Evolutionary conservation across 768 basidiomycete species (phyloP), one percentile per base, ranked within the genome.

Genomic region (Lenzites betulinus): DNA sequence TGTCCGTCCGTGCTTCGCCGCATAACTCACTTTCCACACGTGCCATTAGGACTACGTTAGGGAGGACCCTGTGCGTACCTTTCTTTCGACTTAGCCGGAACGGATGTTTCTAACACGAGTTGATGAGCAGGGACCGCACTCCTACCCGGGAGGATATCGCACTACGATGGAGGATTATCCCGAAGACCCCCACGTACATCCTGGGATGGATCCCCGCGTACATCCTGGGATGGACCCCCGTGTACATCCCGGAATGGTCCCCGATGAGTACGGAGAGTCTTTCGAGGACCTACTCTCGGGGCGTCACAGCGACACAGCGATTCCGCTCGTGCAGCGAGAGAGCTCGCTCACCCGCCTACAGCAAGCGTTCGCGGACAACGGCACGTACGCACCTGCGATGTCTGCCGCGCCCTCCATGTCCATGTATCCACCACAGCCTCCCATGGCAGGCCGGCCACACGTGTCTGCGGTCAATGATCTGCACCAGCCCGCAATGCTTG

Each of bases 271-370:
- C 1, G 30, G 30, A 4, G 51, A 58, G 48, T 67, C 66, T 3
- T 67, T 63, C 52, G 63, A 62, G 44, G 58, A 67, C n/a, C 59
- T 67, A 13, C 58, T 61, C 5, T 54, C 64, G 4, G 46, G 38
- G 12, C 53, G 48, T 1, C 47, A 50, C 47, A 55, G 47, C 43
- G 67, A 68, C 57, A 60, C 38, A 43, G 54, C 66, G 8, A 51
- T 70, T 7, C 70, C 70, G 12, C 65, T 70, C 51, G 68, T 70
- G 8, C 69, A 71, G 55, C 64, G 70, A 13, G 69, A 71, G 54
- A 69, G 67, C 58, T 70, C 70, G 7, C 60, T 69, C 6, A 58
- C 64, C 16, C 69, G 70, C 22, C 57, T 71, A 1, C 67, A 67
- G 53, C 65, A 69, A 8, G 69, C 66, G 4, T 71, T 71, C 56